Evolutionary conservation across 129 eudicot species (phyloP), one percentile per base, ranked within the genome.

Genomic region (Oenanthe sinensis): DNA sequence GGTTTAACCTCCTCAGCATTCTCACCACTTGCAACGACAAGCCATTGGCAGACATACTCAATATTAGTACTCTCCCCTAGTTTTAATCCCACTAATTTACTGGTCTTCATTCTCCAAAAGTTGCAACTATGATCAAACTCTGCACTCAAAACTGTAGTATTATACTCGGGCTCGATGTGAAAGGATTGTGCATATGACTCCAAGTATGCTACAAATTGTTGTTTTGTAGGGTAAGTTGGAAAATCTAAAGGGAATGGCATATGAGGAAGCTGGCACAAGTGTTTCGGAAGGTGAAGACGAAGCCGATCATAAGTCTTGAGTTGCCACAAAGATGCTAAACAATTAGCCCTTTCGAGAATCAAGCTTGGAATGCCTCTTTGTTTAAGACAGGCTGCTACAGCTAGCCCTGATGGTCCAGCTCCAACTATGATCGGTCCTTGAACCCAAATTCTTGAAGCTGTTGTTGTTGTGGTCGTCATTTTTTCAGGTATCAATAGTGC

Each of bases 321-420:
- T 72, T 88, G 81, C 96, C 96, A 91, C 17, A 91, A 78, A 68
- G 96, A 88, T 8, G 93, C 96, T 74, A 91, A 83, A 76, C 96
- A 91, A 3, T 84, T 39, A 4, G 88, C 69, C 43, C 89, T 78
- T 75, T 91, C 96, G 13, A 91, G 87, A 58, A 88, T 87, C 63
- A 88, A 77, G 54, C 71, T 48, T 0, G 89, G 81, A 49, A 91
- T 36, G 0, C 89, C 91, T 77, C 65, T 78, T 46, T 87, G 81
- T 79, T 82, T 91, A 7, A 91, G 87, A 74, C 96, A 85, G 9
- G 96, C 96, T 0, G 91, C 96, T 24, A 79, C 86, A 7, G 96
- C 96, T 0, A 91, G 86, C 33, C 96, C 96, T 1, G 96, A 88
- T 30, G 96, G 96, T 22, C 96, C 96, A 0, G 93, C 93, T 28